Percentiles rank a stretch among this genome's conserved stretches.
Evolutionary conservation across 2,329 filamentous ascomycete species (phyloP).

Genomic region (Gnomoniopsis sp.): DNA sequence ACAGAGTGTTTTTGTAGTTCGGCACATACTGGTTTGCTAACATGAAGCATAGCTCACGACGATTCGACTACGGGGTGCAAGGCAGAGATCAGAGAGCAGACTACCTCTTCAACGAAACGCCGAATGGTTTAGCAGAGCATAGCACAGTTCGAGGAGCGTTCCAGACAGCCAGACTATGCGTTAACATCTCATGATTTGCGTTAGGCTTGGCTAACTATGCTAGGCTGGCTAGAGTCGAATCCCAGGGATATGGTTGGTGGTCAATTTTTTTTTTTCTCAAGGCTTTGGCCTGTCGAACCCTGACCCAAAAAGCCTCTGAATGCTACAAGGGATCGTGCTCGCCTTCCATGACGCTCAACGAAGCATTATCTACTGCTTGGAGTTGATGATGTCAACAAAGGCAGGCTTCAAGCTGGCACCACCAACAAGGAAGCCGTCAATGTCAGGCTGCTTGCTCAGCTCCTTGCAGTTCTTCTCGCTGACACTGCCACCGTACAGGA

Average conservation of each 20-base stretch:
- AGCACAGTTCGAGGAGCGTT: neutral
- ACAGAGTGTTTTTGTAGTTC: too few relatives aligned
- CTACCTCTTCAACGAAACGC: too few relatives aligned
- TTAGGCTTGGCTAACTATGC: slow-evolving; percentile 5
- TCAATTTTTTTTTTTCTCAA: neutral
- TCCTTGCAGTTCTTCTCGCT: slow-evolving; percentile 98
- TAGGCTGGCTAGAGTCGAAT: neutral
- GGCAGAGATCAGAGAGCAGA: too few relatives aligned
- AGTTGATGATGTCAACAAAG: slow-evolving; percentile 64
- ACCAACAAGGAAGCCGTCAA: slow-evolving; percentile 96
- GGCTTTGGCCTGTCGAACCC: neutral
- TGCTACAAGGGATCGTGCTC: neutral
- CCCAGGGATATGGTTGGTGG: neutral
- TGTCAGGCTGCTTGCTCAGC: slow-evolving; percentile 86
- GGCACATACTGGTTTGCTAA: too few relatives aligned
- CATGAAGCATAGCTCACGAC: too few relatives aligned
- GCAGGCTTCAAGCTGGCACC: slow-evolving; percentile 96
- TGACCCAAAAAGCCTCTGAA: neutral
- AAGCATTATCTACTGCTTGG: slow-evolving; percentile 40
- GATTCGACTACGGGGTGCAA: too few relatives aligned
- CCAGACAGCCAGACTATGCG: neutral
- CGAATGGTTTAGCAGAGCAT: neutral
- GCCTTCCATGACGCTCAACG: slow-evolving; percentile 1
- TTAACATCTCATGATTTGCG: neutral
- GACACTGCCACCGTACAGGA: slow-evolving; percentile 95